These are phyloP conservation scores for Suillus sp. DNA, from an alignment of 768 basidiomycete species.

Conservation along the genomic window DNA sequence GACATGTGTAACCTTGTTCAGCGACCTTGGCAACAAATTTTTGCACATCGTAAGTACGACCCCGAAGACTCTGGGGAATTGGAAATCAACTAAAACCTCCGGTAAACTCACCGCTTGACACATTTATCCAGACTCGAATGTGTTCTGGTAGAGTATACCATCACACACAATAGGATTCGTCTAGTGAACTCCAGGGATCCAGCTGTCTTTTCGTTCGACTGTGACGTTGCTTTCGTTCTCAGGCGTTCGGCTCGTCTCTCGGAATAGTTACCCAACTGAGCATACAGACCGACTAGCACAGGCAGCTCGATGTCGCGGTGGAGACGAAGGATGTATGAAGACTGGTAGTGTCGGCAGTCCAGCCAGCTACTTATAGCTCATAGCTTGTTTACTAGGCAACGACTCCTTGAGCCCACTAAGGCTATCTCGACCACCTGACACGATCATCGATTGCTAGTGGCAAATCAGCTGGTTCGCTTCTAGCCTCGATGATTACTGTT, in stretches of 20 bases:
- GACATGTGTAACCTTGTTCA: neutral
- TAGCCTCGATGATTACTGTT: neutral
- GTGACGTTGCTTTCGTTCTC: neutral
- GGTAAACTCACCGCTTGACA: neutral
- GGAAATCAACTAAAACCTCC: neutral
- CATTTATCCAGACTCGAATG: no score
- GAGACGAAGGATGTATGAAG: neutral
- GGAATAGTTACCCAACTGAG: neutral
- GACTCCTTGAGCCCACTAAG: neutral
- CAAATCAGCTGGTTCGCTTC: conserved; percentile 6
- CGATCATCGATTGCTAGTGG: neutral
- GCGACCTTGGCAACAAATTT: neutral
- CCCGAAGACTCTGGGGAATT: conserved; percentile 10
- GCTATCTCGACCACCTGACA: conserved; percentile 10
- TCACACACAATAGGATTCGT: neutral
- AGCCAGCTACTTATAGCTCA: conserved; percentile 9
- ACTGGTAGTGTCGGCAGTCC: neutral
- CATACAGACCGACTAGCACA: neutral
- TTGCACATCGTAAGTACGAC: neutral
- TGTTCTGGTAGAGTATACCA: neutral
- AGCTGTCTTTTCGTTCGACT: neutral
- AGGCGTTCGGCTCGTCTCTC: neutral
- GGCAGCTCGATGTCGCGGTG: neutral
- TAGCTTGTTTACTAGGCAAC: neutral
- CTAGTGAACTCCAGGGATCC: neutral